phyloP scores from a whole-genome alignment of 371 early-diverging fungal species.

The Cladochytrium tenue region DNA sequence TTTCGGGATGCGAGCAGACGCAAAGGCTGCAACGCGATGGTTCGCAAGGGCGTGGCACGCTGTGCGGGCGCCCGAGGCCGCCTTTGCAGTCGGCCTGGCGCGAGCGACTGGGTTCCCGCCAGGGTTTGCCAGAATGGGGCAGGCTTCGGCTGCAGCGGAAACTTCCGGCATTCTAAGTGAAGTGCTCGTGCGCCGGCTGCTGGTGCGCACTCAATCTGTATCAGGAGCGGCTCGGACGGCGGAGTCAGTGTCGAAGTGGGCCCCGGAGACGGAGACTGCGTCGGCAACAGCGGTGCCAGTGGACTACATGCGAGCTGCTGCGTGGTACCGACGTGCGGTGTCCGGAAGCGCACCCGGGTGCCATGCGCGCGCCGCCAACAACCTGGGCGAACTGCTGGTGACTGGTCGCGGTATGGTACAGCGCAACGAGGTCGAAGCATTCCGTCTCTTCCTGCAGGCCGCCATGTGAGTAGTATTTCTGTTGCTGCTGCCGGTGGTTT shows the following conservation, averaged over 20 bases:
- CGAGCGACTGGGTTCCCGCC: slow-evolving; percentile 32
- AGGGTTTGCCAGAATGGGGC: too few relatives aligned
- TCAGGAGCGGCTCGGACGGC: too few relatives aligned
- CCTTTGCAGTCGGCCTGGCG: slow-evolving; percentile 31
- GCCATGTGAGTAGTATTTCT: slow-evolving; percentile 3
- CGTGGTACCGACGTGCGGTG: slow-evolving; percentile 15
- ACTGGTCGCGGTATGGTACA: slow-evolving; percentile 14
- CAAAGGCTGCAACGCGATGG: slow-evolving; percentile 29
- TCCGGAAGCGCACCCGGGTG: background rate
- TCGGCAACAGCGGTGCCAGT: slow-evolving; percentile 9
- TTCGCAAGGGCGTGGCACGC: slow-evolving; percentile 32
- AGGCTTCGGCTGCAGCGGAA: too few relatives aligned
- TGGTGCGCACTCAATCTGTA: too few relatives aligned
- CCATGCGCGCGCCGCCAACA: slow-evolving; percentile 20
- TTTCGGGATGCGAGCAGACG: slow-evolving; percentile 27
- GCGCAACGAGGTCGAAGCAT: slow-evolving; percentile 11
- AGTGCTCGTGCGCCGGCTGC: too few relatives aligned
- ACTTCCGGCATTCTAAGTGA: too few relatives aligned
- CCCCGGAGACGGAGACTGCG: too few relatives aligned
- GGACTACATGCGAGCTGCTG: slow-evolving; percentile 5
- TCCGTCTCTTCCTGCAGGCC: slow-evolving; percentile 11
- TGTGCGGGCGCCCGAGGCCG: slow-evolving; percentile 26
- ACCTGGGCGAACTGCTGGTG: slow-evolving; percentile 23
- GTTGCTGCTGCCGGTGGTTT: background rate
- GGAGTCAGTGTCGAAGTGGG: too few relatives aligned